Evolutionary conservation across 2,329 filamentous ascomycete genomes (phyloP), one percentile per base, ranked within the genome.

Genomic region (Scedosporium aurantiacum): DNA sequence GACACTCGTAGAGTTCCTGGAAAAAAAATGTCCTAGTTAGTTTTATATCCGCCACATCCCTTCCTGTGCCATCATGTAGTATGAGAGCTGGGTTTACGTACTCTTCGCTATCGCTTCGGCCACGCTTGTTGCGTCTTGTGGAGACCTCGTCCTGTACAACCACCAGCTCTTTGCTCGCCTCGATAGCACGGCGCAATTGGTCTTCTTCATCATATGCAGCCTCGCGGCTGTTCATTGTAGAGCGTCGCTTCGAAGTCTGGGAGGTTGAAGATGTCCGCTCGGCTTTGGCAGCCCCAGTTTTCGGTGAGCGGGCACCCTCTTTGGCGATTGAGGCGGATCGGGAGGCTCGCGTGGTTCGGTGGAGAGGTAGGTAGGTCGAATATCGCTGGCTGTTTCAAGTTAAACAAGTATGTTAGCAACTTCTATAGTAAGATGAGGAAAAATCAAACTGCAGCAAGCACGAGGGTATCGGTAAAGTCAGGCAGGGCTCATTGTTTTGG

Each of bases 171-270:
- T 92, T 97, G 77, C 94, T 99, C 64, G 95, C 92, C 73, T 97
- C 93, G 67, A 99, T 91, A 32, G 93, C 94, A 66, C 89, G 85
- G 61, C 91, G 85, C 45, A 99, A 74, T 68, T 92, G 87, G 71
- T 95, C 91, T 67, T 96, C 92, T 74, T 99, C 94, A 66, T 97
- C 92, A 68, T 97, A 97, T 23, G 91, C 93, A 50, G 93, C 92
- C 72, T 91, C 89, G 64, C 93, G 86, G 72, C 94, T 99, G 70
- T 97, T 96, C 91, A 97, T 97, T 5, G 94, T 99, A 21, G 91
- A 96, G 28, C 94, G 84, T 63, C 94, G 85, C 72, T 97, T 97
- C 43, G 87, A 85, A 60, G 83, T 81, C 60, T 84, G 81, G 52
- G 75, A 76, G 10, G 75, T 71, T 1, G 78, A 75, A 8, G 78